These are phyloP conservation scores for Wickerhamomyces chaumierensis DNA, from an alignment of 805 yeast species.

Conservation along the genomic window DNA sequence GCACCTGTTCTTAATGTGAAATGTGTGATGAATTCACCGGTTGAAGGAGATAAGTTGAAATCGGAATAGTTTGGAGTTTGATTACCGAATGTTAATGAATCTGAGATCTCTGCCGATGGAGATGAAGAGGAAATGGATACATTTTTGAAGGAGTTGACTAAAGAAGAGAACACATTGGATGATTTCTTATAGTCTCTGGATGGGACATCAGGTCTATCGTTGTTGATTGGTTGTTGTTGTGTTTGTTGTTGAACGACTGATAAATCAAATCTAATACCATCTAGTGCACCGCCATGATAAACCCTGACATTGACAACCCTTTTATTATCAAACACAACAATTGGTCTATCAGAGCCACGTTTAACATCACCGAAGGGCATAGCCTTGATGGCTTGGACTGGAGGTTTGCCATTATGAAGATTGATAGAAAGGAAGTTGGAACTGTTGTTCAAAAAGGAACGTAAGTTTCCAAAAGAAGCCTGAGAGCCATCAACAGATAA, in stretches of 20 bases:
- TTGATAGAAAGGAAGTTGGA: conserved; percentile 18
- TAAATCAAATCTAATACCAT: conserved; percentile 54
- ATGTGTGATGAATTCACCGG: conserved; percentile 49
- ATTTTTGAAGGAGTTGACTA: conserved; percentile 14
- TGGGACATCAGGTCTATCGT: conserved; percentile 43
- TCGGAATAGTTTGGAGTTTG: conserved; percentile 42
- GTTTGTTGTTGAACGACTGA: conserved; percentile 16
- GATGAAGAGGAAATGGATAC: conserved; percentile 2
- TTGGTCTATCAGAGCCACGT: conserved; percentile 16
- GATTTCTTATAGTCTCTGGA: conserved; percentile 30
- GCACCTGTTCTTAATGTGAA: conserved; percentile 62
- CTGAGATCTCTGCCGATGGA: not conserved
- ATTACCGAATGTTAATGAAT: conserved; percentile 35
- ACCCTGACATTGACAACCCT: conserved; percentile 45
- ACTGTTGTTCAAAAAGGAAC: conserved; percentile 9
- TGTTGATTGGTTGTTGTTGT: too few species aligned
- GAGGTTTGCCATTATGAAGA: conserved; percentile 32
- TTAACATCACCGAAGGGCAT: conserved; percentile 20
- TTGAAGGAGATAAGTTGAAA: conserved; percentile 29
- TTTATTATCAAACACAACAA: conserved; percentile 25
- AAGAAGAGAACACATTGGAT: conserved; percentile 10
- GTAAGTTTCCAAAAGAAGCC: conserved; percentile 38
- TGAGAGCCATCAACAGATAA: conserved; percentile 54
- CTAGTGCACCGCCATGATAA: conserved; percentile 68
- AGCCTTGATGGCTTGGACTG: conserved; percentile 28